phyloP scores from a whole-genome alignment of 192 early-diverging fungal species.

The Funneliformis geosporum region DNA sequence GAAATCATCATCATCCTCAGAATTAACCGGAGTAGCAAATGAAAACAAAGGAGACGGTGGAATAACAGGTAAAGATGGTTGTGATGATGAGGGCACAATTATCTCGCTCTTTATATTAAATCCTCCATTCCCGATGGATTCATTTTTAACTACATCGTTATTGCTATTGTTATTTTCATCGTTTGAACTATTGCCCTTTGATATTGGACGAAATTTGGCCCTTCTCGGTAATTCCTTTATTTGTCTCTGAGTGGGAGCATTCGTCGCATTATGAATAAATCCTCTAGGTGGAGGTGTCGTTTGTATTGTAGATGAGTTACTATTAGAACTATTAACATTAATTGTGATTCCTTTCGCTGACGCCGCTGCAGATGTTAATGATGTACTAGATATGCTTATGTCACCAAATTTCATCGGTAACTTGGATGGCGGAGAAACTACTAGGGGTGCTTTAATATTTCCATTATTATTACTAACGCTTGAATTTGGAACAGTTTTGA shows the following conservation, averaged over 20 bases:
- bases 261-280: conserved; percentile 19
- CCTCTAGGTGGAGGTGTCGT: conserved; percentile 18
- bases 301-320: conserved; percentile 8
- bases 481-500: not conserved
- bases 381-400: conserved; percentile 4
- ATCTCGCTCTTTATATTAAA: conserved; percentile 2
- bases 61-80: conserved; percentile 16
- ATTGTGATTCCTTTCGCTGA: conserved; percentile 6
- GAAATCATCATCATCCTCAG: conserved; percentile 31
- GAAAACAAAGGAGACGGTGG: conserved; percentile 29
- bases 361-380: not conserved
- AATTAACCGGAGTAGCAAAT: conserved; percentile 29
- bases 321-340: conserved; percentile 14
- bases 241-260: conserved; percentile 22
- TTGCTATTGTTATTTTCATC: not conserved
- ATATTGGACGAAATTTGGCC: conserved; percentile 11
- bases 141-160: conserved; percentile 10
- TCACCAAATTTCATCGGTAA: conserved; percentile 26
- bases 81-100: not conserved
- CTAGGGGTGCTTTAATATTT: not conserved
- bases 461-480: not conserved
- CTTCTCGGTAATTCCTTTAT: conserved; percentile 22
- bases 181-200: not conserved
- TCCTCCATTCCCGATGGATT: not conserved
- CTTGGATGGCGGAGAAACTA: conserved; percentile 2